Evolutionary conservation across 805 yeast species (phyloP).

Genomic region (Schwanniomyces sp.): DNA sequence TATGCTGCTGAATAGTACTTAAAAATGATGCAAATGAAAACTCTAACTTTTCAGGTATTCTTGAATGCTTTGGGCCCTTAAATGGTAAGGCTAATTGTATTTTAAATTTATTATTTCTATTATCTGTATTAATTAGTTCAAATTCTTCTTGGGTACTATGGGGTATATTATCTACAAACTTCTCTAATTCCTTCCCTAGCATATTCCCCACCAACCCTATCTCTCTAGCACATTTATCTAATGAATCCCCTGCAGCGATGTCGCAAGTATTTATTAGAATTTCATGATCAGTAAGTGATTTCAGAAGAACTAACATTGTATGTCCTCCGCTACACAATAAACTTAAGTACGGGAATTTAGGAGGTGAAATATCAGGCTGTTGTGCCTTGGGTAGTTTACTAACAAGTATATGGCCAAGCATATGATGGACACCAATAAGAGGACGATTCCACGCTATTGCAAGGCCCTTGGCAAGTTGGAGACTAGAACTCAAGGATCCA

Average conservation of each 20-base stretch:
- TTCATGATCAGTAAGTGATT: conserved; percentile 62
- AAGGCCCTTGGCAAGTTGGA: conserved; percentile 83
- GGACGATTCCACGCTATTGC: conserved; percentile 77
- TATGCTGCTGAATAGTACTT: conserved; percentile 46
- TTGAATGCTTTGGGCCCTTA: conserved; percentile 27
- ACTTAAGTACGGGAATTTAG: conserved; percentile 69
- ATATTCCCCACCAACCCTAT: conserved; percentile 78
- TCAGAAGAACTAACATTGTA: conserved; percentile 77
- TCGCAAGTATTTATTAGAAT: conserved; percentile 76
- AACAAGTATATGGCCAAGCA: conserved; percentile 86
- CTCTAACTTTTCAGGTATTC: conserved; percentile 24
- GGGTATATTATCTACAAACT: conserved; percentile 39
- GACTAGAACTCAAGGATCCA: conserved; percentile 80
- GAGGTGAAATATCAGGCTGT: conserved; percentile 51
- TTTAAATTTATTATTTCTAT: conserved; percentile 21
- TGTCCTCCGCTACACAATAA: conserved; percentile 92
- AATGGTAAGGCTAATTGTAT: conserved; percentile 32
- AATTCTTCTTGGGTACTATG: conserved; percentile 25
- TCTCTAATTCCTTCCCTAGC: conserved; percentile 83
- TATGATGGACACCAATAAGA: conserved; percentile 88
- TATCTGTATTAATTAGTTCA: conserved; percentile 15
- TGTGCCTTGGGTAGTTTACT: conserved; percentile 26
- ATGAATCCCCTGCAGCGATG: conserved; percentile 89
- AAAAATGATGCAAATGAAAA: conserved; percentile 82
- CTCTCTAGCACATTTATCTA: conserved; percentile 90